Conservation (phyloP, 768 basidiomycete species). For the Pisolithus orientalis region DNA sequence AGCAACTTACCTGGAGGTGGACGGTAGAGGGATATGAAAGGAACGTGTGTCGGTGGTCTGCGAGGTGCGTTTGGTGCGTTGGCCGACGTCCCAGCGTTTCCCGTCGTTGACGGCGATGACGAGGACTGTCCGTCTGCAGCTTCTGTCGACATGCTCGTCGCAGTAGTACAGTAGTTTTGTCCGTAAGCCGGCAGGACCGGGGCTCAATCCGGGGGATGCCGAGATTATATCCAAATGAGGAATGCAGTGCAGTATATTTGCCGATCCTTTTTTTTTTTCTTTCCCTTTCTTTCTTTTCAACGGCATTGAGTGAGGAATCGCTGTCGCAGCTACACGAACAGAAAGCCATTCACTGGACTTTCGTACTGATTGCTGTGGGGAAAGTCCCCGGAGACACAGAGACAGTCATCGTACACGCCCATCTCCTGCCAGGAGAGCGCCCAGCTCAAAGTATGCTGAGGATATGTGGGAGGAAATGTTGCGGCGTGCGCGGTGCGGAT, state of each 20-base stretch:
- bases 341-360: slow-evolving; percentile 37
- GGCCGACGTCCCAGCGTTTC: not conserved
- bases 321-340: slow-evolving; percentile 77
- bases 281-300: slow-evolving; percentile 19
- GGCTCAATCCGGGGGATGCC: not conserved
- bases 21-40: slow-evolving; percentile 12
- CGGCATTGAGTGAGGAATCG: slow-evolving; percentile 73
- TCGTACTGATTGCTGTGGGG: slow-evolving; percentile 66
- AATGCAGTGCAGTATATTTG: slow-evolving; percentile 2
- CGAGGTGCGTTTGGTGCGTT: not conserved
- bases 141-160: not conserved
- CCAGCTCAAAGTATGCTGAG: slow-evolving; percentile 70
- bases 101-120: not conserved
- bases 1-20: slow-evolving; percentile 16
- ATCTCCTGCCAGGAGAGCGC: slow-evolving; percentile 62
- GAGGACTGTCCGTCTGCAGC: not conserved
- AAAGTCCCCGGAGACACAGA: slow-evolving; percentile 93
- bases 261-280: slow-evolving; percentile 14
- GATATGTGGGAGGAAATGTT: slow-evolving; percentile 2
- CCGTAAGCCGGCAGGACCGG: no score
- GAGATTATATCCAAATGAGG: not conserved
- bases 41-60: not conserved
- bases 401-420: slow-evolving; percentile 28
- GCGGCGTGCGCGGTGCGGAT: slow-evolving; percentile 41
- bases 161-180: no score